Percentiles rank a stretch among this genome's conserved stretches.
These are phyloP conservation scores for Penicillium turbatum DNA, from an alignment of 495 filamentous ascomycete species.

Conservation along the genomic window DNA sequence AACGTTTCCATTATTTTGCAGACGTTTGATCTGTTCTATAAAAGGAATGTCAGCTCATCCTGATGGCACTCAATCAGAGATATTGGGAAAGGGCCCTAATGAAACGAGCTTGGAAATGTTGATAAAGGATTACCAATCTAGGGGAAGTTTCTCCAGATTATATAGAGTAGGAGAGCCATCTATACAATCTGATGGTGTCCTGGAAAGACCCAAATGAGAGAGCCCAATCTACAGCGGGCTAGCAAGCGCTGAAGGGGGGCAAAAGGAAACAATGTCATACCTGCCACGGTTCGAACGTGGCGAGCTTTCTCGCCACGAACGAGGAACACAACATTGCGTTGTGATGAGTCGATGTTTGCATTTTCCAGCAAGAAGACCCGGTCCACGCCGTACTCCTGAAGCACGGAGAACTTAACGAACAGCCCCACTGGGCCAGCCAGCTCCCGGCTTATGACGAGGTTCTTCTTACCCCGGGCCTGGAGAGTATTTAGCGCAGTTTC, in stretches of 20 bases:
- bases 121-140: constrained; percentile 46
- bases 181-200: constrained; percentile 62
- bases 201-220: constrained; percentile 5
- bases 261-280: constrained; percentile 51
- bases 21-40: constrained; percentile 83
- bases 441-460: constrained; percentile 86
- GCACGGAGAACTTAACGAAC: constrained; percentile 86
- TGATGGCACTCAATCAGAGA: constrained; percentile 48
- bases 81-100: constrained; percentile 39
- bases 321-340: constrained; percentile 93
- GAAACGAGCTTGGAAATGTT: constrained; percentile 39
- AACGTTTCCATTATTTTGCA: constrained; percentile 76
- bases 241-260: not conserved
- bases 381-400: constrained; percentile 93
- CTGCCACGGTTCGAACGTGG: constrained; percentile 78
- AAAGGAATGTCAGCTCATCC: constrained; percentile 50
- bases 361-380: constrained; percentile 95
- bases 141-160: constrained; percentile 61
- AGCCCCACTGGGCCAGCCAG: constrained; percentile 85
- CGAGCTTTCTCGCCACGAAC: constrained; percentile 81
- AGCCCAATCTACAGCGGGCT: constrained; percentile 1
- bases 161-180: constrained; percentile 53
- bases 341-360: constrained; percentile 84
- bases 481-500: constrained; percentile 24
- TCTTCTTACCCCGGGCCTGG: constrained; percentile 97